Percentiles rank a stretch among this genome's conserved stretches.
These are phyloP conservation scores for Xylaria nigripes DNA, from an alignment of 495 filamentous ascomycete genomes.

Conservation along the genomic window DNA sequence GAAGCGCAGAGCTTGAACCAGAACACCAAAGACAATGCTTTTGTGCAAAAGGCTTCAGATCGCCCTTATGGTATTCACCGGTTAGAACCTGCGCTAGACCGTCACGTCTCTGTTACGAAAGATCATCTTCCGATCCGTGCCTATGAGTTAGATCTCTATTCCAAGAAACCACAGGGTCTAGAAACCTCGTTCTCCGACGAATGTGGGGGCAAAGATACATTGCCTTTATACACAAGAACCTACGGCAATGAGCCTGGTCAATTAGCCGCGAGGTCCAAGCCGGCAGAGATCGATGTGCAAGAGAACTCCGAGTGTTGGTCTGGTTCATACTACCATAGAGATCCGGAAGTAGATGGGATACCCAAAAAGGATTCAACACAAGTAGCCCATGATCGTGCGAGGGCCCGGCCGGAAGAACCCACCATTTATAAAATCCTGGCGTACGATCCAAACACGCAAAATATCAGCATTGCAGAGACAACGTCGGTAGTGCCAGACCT, in stretches of 20 bases:
- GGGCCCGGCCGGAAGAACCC: slow-evolving; percentile 21
- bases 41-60: slow-evolving; percentile 25
- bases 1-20: slow-evolving; percentile 1
- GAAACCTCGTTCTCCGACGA: slow-evolving; percentile 31
- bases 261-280: background rate
- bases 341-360: slow-evolving; percentile 21
- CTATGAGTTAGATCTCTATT: slow-evolving; percentile 24
- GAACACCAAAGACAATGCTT: background rate
- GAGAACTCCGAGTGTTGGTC: slow-evolving; percentile 3
- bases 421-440: slow-evolving; percentile 63
- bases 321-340: slow-evolving; percentile 13
- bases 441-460: slow-evolving; percentile 57
- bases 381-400: slow-evolving; percentile 2
- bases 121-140: slow-evolving; percentile 4
- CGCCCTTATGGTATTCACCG: slow-evolving; percentile 14
- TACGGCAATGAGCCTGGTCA: slow-evolving; percentile 17
- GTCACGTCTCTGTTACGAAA: slow-evolving; percentile 5
- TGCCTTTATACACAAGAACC: slow-evolving; percentile 20
- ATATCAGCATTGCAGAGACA: slow-evolving; percentile 54
- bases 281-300: background rate
- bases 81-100: slow-evolving; percentile 25
- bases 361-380: slow-evolving; percentile 6
- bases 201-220: slow-evolving; percentile 17
- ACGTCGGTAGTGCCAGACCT: slow-evolving; percentile 47
- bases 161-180: slow-evolving; percentile 29